A percentile compares a stretch with the other conserved stretches of the same genome.
These are phyloP conservation scores for Fraxinus paxiana DNA, from an alignment of 305 asterid species.

Conservation along the genomic window DNA sequence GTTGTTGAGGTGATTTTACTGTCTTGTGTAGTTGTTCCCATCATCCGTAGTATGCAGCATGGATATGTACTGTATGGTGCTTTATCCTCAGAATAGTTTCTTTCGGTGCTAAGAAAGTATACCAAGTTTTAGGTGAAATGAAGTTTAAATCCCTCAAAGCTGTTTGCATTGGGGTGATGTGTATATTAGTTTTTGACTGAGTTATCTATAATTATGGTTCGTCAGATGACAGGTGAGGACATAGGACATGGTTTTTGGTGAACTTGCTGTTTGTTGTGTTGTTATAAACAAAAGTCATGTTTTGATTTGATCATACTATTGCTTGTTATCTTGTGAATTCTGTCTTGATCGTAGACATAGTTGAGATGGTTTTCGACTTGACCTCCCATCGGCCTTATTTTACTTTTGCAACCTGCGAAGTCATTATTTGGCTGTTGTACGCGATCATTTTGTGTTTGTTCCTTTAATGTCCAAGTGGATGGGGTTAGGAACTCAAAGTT, in stretches of 20 bases:
- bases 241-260: background rate
- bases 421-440: background rate
- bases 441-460: background rate
- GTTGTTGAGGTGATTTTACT: slow-evolving; percentile 1
- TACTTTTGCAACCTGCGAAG: background rate
- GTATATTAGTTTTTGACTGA: background rate
- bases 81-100: background rate
- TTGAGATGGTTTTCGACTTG: background rate
- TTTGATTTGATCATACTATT: background rate
- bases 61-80: background rate
- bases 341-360: background rate
- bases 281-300: background rate
- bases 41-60: background rate
- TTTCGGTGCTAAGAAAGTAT: slow-evolving; percentile 1
- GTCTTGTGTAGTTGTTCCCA: slow-evolving; percentile 5
- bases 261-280: background rate
- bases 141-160: background rate
- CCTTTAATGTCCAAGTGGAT: background rate
- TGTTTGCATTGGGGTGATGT: background rate
- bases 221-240: background rate
- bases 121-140: background rate
- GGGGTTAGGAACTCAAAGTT: background rate
- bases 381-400: background rate
- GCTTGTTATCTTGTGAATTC: background rate
- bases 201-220: background rate